Base-by-base conservation (phyloP, 805 yeast genomes). In the Suhomyces vadensis region DNA sequence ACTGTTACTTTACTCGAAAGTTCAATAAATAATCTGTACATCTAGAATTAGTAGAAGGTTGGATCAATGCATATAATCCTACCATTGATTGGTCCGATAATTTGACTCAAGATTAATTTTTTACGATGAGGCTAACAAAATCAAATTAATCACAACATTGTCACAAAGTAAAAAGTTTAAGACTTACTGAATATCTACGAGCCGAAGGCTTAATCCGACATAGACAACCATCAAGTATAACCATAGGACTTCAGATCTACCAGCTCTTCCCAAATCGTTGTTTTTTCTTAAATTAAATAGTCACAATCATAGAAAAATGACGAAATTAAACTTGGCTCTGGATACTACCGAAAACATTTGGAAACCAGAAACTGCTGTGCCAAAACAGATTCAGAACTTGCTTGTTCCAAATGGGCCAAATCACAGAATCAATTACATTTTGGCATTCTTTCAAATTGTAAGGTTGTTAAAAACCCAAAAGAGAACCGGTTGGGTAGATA, bases 401-500 rank as follows among this genome's bases (percentile, higher is more conserved):
- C 56, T 81, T 22, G 54, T 43, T 37, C 56, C 72, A 44, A 50
- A 42, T 4, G 44, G 47, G 6, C 61, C 63, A 3, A 48, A 46
- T 27, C 36, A 51, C 22, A 49, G 50, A 22, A 56, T 71, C 39
- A 77, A 79, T 54, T 79, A 81, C 60, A 75, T 82, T 41, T 56
- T 80, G 35, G 78, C 78, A 11, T 79, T 81, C 49, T 63, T 81
- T 41, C 88, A 87, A 58, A 78, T 89, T 24, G 78, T 88, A 0
- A 76, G 84, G 41, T 73, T 82, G 25, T 72, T 92, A 54, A 92
- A 92, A 64, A 71, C 81, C 4, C 92, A 88, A 58, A 82, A 77
- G 53, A 77, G 99, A 61, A 92, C 99, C 0, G 99, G 99, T 2
- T 92, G 98, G 98, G 65, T 92, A 16, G 92, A 89, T 59, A 81